Conservation (phyloP, 495 filamentous ascomycete genomes). For the Tirmania nivea region DNA sequence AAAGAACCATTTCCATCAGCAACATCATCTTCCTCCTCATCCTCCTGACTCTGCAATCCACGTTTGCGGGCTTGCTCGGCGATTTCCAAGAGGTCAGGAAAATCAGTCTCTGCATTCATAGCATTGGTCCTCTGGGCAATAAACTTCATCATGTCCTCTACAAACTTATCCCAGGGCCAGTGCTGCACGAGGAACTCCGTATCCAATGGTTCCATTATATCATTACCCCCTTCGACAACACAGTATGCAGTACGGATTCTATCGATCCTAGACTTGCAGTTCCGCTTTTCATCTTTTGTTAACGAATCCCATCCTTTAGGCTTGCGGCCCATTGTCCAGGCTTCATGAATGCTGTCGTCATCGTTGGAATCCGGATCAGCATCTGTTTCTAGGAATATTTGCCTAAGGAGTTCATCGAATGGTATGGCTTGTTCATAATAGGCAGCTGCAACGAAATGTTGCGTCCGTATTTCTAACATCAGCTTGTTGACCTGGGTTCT, state of each 20-base stretch:
- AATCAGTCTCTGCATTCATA: neutral
- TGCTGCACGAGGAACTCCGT: conserved; percentile 1
- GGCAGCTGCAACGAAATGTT: conserved; percentile 4
- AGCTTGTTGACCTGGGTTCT: conserved; percentile 4
- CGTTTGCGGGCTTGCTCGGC: neutral
- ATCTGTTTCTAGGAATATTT: conserved; percentile 7
- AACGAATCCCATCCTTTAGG: conserved; percentile 8
- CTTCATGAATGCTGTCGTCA: neutral
- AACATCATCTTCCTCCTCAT: neutral
- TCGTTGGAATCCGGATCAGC: too few relatives aligned
- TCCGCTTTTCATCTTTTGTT: conserved; percentile 2
- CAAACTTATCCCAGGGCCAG: conserved; percentile 9
- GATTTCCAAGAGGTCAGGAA: neutral
- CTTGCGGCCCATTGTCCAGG: neutral
- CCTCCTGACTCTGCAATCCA: neutral
- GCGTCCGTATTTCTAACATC: conserved; percentile 10
- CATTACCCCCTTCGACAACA: neutral
- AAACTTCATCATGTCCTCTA: conserved; percentile 4
- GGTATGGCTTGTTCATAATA: conserved; percentile 5
- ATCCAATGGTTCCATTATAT: conserved; percentile 3
- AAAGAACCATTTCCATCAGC: neutral
- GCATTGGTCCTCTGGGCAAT: conserved; percentile 1
- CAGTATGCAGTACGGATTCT: conserved; percentile 4
- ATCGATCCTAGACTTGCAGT: conserved; percentile 1
- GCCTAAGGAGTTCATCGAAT: conserved; percentile 3